A percentile compares a stretch with the other conserved stretches of the same genome.
phyloP scores from a whole-genome alignment of 208 protist genomes.

The Crithidia brevicula region DNA sequence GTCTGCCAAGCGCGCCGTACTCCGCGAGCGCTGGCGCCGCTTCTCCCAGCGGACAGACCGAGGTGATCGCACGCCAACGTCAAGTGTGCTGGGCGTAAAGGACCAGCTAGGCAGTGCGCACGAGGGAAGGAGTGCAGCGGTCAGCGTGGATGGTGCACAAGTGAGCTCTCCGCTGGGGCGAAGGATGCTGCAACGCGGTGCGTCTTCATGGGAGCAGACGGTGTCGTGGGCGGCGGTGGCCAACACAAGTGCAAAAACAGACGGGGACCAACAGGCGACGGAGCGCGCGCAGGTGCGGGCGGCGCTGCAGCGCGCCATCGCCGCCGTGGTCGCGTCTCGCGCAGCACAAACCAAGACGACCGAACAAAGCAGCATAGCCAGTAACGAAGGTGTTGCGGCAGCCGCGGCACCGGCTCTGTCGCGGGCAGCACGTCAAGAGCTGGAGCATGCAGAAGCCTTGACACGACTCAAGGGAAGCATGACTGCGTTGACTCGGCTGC shows the following conservation, averaged over 20 bases:
- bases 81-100: too few species aligned
- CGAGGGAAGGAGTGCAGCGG: neutral
- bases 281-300: slow-evolving; percentile 2
- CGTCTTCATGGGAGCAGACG: slow-evolving; percentile 51
- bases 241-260: neutral
- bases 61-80: too few species aligned
- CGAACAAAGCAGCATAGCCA: neutral
- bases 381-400: too few species aligned
- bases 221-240: neutral
- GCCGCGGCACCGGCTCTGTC: neutral
- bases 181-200: slow-evolving; percentile 1
- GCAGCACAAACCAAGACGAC: neutral
- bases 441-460: slow-evolving; percentile 17
- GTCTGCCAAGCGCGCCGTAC: slow-evolving; percentile 13
- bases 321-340: neutral
- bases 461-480: slow-evolving; percentile 17
- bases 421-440: slow-evolving; percentile 10
- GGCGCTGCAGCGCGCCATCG: neutral
- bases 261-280: neutral
- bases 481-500: neutral
- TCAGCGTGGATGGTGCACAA: neutral
- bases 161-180: slow-evolving; percentile 10
- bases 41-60: neutral
- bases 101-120: neutral
- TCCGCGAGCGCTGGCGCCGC: neutral